Evolutionary conservation across 768 basidiomycete species (phyloP).

Genomic region (Naematelia aurantialba): DNA sequence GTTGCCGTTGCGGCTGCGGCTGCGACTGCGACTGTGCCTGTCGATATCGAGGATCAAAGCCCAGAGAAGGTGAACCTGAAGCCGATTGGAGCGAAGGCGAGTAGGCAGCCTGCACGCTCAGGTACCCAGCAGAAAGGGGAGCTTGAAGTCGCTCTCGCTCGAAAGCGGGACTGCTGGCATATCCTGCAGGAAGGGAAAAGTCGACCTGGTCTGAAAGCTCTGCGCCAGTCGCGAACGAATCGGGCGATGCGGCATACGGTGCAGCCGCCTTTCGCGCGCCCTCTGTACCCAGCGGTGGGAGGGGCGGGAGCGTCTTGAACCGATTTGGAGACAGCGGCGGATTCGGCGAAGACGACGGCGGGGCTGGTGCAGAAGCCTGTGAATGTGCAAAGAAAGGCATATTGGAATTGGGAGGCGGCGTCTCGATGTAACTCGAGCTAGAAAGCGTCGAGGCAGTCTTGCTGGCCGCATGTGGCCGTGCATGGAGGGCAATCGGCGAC

Average conservation of each 20-base stretch:
- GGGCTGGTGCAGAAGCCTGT: not conserved
- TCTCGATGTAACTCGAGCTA: constrained; percentile 29
- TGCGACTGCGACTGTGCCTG: not conserved
- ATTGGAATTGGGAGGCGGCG: constrained; percentile 16
- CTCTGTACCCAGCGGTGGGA: constrained; percentile 28
- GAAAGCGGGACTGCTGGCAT: not conserved
- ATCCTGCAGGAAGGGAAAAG: not conserved
- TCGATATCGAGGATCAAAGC: not conserved
- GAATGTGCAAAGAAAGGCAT: not conserved
- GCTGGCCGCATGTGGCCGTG: constrained; percentile 17
- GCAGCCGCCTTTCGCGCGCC: not conserved
- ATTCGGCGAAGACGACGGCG: not conserved
- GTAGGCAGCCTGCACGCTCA: not conserved
- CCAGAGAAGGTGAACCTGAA: not conserved
- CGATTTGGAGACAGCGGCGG: constrained; percentile 27
- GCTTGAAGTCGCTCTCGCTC: not conserved
- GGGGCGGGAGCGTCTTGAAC: constrained; percentile 43
- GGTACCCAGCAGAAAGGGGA: not conserved
- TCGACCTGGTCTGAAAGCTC: not conserved
- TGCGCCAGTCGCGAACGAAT: constrained; percentile 15
- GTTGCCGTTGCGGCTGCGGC: not conserved
- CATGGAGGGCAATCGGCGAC: not conserved
- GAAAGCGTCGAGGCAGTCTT: constrained; percentile 38
- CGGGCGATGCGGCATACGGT: constrained; percentile 11
- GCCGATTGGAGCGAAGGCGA: not conserved